Evolutionary conservation across 176 grass and related monocot genomes (phyloP), one percentile per base, ranked within the genome.

Genomic region (Zoysia pacifica): DNA sequence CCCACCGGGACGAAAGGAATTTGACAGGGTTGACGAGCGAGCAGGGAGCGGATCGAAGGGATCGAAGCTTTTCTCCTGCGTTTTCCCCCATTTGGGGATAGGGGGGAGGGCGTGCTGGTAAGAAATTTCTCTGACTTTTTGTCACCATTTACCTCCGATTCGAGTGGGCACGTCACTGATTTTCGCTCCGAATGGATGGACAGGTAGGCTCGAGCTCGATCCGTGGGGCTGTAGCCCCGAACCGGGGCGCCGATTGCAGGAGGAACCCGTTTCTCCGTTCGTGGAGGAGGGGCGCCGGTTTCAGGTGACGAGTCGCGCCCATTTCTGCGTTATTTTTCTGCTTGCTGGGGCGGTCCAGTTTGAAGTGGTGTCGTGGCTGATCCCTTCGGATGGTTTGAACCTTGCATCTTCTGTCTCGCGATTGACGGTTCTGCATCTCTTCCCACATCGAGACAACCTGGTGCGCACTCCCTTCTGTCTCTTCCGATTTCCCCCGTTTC

Each of bases 351-450:
- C 0, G 28, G 28, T 28, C 28, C 28, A 28, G 2, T 41, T 35
- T 62, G 68, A 36, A 6, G 44, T 19, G 74, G 15, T 6, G 38
- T 43, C 3, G 44, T 28, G 62, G 2, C 75, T 74, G 5, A 88
- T 75, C 53, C 69, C 48, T 51, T 45, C 2, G 5, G 58, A 61
- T 63, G 16, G 13, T 70, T 6, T 53, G 20, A 4, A 47, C 9
- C 3, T 13, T 70, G 72, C 73, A 81, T 77, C 14, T 36, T 77
- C 36, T 6, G 48, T 45, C 44, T 2, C 65, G 13, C 42, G 58
- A 19, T 85, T 50, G 69, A 42, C 73, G 56, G 47, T 58, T 77
- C 76, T 19, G 11, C 56, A 42, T 67, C 42, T 19, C 82, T 58
- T 84, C 18, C 9, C 55, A 71, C 75, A 19, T 58, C 55, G 18